Base-by-base conservation (phyloP, 208 protist species). In the Leptomonas pyrrhocoris region DNA sequence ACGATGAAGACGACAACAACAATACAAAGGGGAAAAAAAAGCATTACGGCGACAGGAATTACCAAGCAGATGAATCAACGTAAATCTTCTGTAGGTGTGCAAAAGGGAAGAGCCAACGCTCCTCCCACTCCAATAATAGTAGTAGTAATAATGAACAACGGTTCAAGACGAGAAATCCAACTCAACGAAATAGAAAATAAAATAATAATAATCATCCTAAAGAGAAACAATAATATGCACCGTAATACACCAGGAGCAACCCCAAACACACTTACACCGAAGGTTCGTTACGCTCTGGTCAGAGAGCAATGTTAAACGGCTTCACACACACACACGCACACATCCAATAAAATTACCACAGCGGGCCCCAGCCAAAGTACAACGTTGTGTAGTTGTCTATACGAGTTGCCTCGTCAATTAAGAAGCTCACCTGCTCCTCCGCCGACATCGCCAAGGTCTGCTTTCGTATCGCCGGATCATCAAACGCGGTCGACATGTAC, bases 351-450 rank as follows among this genome's bases (percentile, higher is more conserved):
- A 19, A 67, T 34, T 78, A 97, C 94, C 92, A 96, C 54, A 96
- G 71, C 25, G 94, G 94, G 2, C 89, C 90, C 94, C 94, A 97
- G 36, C 94, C 94, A 79, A 96, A 94, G 78, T 96, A 97, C 61
- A 96, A 63, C 34, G 88, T 90, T 25, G 92, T 84, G 76, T 93
- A 93, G 74, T 97, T 97, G 59, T 97, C 89, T 18, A 90, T 55
- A 11, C 86, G 80, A 12, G 92, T 95, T 11, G 92, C 88, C 55
- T 97, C 92, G 28, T 90, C 80, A 62, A 97, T 96, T 36, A 97
- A 77, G 63, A 91, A 90, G 69, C 90, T 79, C 16, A 97, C 92
- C 73, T 97, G 94, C 60, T 87, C 60, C 57, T 83, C 80, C 25
- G 89, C 67, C 21, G 78, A 68, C 62, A 94, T 84, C 45, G 78